Percentiles rank a stretch among this genome's conserved stretches.
Evolutionary conservation across 257 asterid species (phyloP).

Genomic region (Prunella vulgaris): DNA sequence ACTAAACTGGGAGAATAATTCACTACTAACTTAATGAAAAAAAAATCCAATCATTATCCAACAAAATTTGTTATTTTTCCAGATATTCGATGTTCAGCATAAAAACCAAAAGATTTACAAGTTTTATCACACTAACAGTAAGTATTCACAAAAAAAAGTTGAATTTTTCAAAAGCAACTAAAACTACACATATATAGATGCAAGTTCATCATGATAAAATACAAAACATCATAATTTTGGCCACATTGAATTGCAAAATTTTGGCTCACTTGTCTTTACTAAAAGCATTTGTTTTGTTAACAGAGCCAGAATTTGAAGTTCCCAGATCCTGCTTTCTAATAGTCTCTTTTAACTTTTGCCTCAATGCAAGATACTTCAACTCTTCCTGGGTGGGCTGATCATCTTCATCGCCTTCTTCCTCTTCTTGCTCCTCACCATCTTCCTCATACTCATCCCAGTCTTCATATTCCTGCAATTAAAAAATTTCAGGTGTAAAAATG

Average conservation of each 20-base stretch:
- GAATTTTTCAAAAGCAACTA: background rate
- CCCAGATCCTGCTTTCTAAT: constrained; percentile 60
- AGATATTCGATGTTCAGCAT: background rate
- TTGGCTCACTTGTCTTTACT: constrained; percentile 64
- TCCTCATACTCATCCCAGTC: constrained; percentile 73
- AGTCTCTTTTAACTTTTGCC: constrained; percentile 65
- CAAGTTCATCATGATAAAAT: background rate
- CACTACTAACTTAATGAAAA: background rate
- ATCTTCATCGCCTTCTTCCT: constrained; percentile 49
- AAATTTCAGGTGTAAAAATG: background rate
- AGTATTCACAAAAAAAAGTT: background rate
- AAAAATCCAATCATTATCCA: background rate
- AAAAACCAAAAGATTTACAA: background rate
- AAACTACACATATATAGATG: background rate
- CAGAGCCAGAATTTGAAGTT: constrained; percentile 41
- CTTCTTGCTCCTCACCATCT: constrained; percentile 47
- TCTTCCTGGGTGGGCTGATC: constrained; percentile 65
- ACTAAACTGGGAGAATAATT: background rate
- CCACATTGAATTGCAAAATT: background rate
- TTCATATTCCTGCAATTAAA: constrained; percentile 56
- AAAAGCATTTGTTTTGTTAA: constrained; percentile 28
- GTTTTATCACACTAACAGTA: background rate
- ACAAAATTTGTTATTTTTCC: background rate
- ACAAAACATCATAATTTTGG: background rate
- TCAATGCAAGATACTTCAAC: constrained; percentile 63